These are phyloP conservation scores for Ophiostoma perfectum DNA, from an alignment of 2,329 filamentous ascomycete genomes.

Conservation along the genomic window DNA sequence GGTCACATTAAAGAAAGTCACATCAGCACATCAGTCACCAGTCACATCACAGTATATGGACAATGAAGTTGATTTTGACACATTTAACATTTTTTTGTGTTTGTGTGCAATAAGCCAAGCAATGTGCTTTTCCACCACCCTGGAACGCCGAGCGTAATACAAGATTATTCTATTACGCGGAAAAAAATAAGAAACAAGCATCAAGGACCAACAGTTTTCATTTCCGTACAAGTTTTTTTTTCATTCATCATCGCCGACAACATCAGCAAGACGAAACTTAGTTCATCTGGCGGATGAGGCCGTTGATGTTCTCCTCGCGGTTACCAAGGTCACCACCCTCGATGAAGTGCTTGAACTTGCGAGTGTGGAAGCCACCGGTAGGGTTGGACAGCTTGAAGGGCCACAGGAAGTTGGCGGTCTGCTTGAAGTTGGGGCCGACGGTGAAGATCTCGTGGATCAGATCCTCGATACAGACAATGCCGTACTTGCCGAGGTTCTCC, in stretches of 20 bases:
- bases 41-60: neutral
- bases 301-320: slow-evolving; percentile 97
- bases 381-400: slow-evolving; percentile 99
- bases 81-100: slow-evolving; percentile 22
- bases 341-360: slow-evolving; percentile 99
- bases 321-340: slow-evolving; percentile 98
- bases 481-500: slow-evolving; percentile 93
- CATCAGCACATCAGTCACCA: neutral
- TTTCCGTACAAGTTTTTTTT: slow-evolving; percentile 25
- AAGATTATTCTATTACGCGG: slow-evolving; percentile 7
- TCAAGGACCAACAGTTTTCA: slow-evolving; percentile 11
- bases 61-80: slow-evolving; percentile 12
- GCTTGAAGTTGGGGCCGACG: slow-evolving; percentile 99
- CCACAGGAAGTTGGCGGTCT: slow-evolving; percentile 98
- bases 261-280: slow-evolving; percentile 46
- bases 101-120: slow-evolving; percentile 15
- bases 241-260: neutral
- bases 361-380: slow-evolving; percentile 87
- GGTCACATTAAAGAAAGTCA: neutral
- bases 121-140: slow-evolving; percentile 12
- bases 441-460: slow-evolving; percentile 99
- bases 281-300: slow-evolving; percentile 97
- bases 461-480: slow-evolving; percentile 99
- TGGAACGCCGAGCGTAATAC: slow-evolving; percentile 12
- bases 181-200: slow-evolving; percentile 6